Base-by-base conservation (phyloP, 495 filamentous ascomycete genomes). In the Oidiodendron maius region DNA sequence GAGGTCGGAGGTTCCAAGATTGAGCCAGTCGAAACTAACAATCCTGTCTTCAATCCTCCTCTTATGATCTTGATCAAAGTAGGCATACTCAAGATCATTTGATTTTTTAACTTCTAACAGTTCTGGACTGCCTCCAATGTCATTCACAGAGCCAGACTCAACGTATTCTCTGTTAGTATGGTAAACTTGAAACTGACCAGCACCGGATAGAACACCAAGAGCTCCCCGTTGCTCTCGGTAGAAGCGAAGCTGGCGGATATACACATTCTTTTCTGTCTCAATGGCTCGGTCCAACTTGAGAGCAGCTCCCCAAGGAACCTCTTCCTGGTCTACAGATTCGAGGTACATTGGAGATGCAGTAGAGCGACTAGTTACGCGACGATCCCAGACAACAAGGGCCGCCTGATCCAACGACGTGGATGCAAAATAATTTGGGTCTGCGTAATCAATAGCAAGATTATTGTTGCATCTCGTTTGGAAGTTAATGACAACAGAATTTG, bases 341-440 rank as follows among this genome's bases (percentile, higher is more conserved):
- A 63, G 42, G 40, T 80, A 80, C 28, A 63, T 57, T 15, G 66
- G 56, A 5, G 64, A 74, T 24, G 68, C 66, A 15, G 63, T 51
- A 8, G 64, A 57, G 9, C 78, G 75, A 24, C 70, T 59, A 8
- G 81, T 76, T 39, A 81, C 82, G 12, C 93, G 83, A 15, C 82
- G 78, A 64, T 98, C 93, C 93, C 93, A 98, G 13, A 97, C 74
- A 52, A 84, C 86, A 45, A 97, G 76, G 2, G 74, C 74, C 15
- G 81, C 48, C 65, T 59, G 80, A 62, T 63, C 75, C 11, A 86
- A 68, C 10, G 79, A 79, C n/a, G 86, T 88, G 4, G 90, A 95
- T 0, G 90, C 87, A 64, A 97, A 95, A 59, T 95, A 96, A 58
- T 96, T 96, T 58, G 88, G 82, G 63, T 97, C 88, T 10, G 84